These are phyloP conservation scores for Rhododendron mucronatum DNA, from an alignment of 148 eudicot genomes.

Conservation along the genomic window DNA sequence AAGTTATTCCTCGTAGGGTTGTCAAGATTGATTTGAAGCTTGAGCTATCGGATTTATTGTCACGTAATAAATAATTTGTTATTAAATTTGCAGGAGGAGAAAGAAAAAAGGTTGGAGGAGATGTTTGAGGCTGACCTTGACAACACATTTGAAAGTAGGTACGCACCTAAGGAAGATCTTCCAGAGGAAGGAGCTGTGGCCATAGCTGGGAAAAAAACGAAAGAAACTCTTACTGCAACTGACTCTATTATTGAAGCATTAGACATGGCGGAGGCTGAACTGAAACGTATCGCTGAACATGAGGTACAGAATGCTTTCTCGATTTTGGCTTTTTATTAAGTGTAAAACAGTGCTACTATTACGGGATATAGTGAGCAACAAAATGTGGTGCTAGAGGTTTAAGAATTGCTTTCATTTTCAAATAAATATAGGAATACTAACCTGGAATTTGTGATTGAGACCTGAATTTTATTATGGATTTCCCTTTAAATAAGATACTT, in stretches of 20 bases:
- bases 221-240: constrained; percentile 75
- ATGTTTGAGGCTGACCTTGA: constrained; percentile 85
- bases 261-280: constrained; percentile 84
- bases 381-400: neutral
- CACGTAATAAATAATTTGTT: neutral
- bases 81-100: constrained; percentile 72
- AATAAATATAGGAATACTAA: neutral
- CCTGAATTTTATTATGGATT: neutral
- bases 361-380: neutral
- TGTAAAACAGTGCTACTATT: neutral
- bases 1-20: neutral
- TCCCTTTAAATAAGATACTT: neutral
- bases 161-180: constrained; percentile 71
- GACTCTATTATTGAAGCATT: constrained; percentile 88
- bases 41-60: neutral
- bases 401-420: neutral
- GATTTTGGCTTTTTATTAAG: neutral
- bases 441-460: neutral
- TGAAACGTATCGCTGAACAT: constrained; percentile 70
- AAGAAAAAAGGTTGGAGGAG: constrained; percentile 92
- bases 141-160: constrained; percentile 52
- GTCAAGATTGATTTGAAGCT: constrained; percentile 5
- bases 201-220: constrained; percentile 86
- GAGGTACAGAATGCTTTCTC: constrained; percentile 41
- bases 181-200: constrained; percentile 96